Conservation (phyloP, 805 yeast genomes). For the Ogataea paraovalis region DNA sequence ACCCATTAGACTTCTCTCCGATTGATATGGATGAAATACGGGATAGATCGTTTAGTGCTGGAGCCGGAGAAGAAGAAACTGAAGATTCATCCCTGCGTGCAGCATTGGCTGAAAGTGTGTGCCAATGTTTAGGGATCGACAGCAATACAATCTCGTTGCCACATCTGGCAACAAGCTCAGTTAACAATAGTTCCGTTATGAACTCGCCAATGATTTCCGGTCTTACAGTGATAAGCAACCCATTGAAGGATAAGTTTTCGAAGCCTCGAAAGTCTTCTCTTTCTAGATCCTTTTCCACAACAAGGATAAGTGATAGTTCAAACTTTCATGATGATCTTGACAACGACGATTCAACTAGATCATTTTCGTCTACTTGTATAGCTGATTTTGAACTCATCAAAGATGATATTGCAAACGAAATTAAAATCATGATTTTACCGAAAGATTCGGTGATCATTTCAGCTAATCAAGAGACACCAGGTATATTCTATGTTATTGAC, state of each 20-base stretch:
- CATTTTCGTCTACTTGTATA: neutral
- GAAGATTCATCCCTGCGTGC: slow-evolving; percentile 43
- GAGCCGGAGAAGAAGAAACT: slow-evolving; percentile 44
- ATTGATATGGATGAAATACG: slow-evolving; percentile 25
- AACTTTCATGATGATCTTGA: slow-evolving; percentile 8
- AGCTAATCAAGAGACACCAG: slow-evolving; percentile 65
- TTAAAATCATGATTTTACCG: slow-evolving; percentile 52
- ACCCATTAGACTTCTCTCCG: neutral
- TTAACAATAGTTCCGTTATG: slow-evolving; percentile 16
- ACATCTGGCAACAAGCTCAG: slow-evolving; percentile 8
- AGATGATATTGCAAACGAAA: slow-evolving; percentile 51
- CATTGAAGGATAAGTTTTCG: neutral
- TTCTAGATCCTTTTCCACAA: slow-evolving; percentile 20
- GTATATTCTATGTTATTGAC: slow-evolving; percentile 74
- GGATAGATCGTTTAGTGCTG: slow-evolving; percentile 41
- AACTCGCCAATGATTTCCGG: slow-evolving; percentile 21
- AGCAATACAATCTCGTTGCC: slow-evolving; percentile 21
- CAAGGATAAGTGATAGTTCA: slow-evolving; percentile 4
- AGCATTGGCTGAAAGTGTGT: slow-evolving; percentile 69
- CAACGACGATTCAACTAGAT: slow-evolving; percentile 14
- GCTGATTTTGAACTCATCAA: slow-evolving; percentile 48
- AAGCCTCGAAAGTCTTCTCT: neutral
- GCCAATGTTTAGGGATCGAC: slow-evolving; percentile 62
- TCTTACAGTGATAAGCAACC: slow-evolving; percentile 9
- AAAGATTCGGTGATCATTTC: slow-evolving; percentile 56